Percentiles rank a stretch among this genome's conserved stretches.
Evolutionary conservation across 2,329 filamentous ascomycete species (phyloP).

Genomic region (Pseudogymnoascus sp.): DNA sequence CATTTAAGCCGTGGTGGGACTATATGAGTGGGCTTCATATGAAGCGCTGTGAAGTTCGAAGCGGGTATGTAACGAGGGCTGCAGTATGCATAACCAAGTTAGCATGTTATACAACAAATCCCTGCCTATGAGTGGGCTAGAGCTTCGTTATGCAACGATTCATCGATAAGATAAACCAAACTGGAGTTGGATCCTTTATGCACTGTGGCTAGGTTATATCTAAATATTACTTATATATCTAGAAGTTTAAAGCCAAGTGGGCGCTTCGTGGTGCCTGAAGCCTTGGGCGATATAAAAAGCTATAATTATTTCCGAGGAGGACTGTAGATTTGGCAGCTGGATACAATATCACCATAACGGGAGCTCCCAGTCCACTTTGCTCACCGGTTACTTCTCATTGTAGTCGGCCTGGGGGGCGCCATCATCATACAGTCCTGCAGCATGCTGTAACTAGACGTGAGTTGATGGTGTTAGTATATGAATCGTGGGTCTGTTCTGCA

Average conservation of each 20-base stretch:
- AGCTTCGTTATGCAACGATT: background rate
- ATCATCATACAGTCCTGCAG: background rate
- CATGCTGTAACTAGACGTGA: background rate
- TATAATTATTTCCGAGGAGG: background rate
- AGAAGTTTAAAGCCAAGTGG: background rate
- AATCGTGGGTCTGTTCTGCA: background rate
- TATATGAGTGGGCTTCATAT: background rate
- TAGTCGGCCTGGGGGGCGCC: background rate
- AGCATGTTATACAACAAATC: background rate
- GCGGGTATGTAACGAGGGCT: background rate
- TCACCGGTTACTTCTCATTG: background rate
- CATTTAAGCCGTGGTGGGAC: background rate
- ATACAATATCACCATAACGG: background rate
- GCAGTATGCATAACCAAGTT: background rate
- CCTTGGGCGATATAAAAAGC: background rate
- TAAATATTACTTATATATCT: background rate
- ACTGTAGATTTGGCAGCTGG: background rate
- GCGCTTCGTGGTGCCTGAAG: background rate
- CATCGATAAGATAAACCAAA: background rate
- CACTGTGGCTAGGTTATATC: background rate
- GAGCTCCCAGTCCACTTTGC: background rate
- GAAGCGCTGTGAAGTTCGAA: background rate
- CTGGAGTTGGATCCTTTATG: background rate
- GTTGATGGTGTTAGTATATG: background rate
- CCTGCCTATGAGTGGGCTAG: background rate